phyloP scores from a whole-genome alignment of 1,139 yeast species.

The Sugiyamaella pinicola region DNA sequence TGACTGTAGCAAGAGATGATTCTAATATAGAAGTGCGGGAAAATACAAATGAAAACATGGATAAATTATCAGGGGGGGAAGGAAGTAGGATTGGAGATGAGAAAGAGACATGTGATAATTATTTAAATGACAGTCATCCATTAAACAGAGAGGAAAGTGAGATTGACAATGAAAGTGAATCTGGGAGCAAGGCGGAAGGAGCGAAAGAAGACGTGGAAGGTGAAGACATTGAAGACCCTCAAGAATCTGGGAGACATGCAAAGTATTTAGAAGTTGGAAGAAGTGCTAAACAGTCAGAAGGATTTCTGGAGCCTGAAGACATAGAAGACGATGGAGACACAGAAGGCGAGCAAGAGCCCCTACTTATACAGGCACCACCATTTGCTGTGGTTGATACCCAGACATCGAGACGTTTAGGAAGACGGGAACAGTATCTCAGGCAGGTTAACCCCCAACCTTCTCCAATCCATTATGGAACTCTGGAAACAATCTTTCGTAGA shows the following conservation, averaged over 20 bases:
- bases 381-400: background rate
- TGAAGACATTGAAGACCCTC: background rate
- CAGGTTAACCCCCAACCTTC: slow-evolving; percentile 8
- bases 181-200: no score
- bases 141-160: background rate
- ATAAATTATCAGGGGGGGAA: background rate
- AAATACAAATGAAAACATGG: background rate
- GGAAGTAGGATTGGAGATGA: background rate
- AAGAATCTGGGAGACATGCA: no score
- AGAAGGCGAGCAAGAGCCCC: background rate
- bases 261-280: background rate
- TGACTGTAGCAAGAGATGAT: slow-evolving; percentile 6
- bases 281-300: background rate
- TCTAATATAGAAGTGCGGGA: background rate
- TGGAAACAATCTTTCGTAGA: slow-evolving; percentile 33
- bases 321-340: slow-evolving; percentile 7
- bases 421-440: slow-evolving; percentile 9
- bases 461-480: slow-evolving; percentile 5
- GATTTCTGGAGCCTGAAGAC: background rate
- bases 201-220: background rate
- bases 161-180: background rate
- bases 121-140: no score
- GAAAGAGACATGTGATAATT: no score
- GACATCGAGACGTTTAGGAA: slow-evolving; percentile 11
- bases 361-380: background rate